phyloP scores from a whole-genome alignment of 495 filamentous ascomycete species.

The Aspergillus asperescens region DNA sequence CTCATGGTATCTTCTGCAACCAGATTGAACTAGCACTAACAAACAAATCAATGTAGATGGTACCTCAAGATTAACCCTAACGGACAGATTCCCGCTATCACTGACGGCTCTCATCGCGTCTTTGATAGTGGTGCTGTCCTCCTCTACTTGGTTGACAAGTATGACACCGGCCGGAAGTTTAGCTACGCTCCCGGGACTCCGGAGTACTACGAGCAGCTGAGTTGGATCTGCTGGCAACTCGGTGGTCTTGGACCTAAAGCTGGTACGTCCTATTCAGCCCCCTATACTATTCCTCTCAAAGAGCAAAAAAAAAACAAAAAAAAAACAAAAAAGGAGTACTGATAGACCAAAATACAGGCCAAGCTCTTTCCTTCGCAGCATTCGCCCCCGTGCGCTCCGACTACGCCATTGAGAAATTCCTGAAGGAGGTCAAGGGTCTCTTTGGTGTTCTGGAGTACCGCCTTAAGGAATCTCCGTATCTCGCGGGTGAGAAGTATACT shows the following conservation, averaged over 20 bases:
- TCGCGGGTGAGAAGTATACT: slow-evolving; percentile 37
- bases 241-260: slow-evolving; percentile 40
- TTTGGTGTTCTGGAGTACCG: slow-evolving; percentile 40
- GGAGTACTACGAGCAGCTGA: slow-evolving; percentile 41
- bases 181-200: slow-evolving; percentile 38
- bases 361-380: slow-evolving; percentile 40
- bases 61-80: slow-evolving; percentile 87
- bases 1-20: not conserved
- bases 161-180: slow-evolving; percentile 42
- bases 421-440: slow-evolving; percentile 35
- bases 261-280: slow-evolving; percentile 14
- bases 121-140: slow-evolving; percentile 47
- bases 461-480: slow-evolving; percentile 38
- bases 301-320: no score
- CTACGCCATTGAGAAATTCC: slow-evolving; percentile 39
- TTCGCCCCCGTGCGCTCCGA: slow-evolving; percentile 35
- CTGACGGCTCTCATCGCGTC: slow-evolving; percentile 34
- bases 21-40: no score
- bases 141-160: slow-evolving; percentile 43
- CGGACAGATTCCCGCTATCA: slow-evolving; percentile 77
- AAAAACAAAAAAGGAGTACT: no score
- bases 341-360: slow-evolving; percentile 27
- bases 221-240: slow-evolving; percentile 45
- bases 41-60: slow-evolving; percentile 43
- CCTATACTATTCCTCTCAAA: not conserved